These are phyloP conservation scores for Ensete glaucum DNA, from an alignment of 176 grass and related monocot genomes.

Conservation along the genomic window DNA sequence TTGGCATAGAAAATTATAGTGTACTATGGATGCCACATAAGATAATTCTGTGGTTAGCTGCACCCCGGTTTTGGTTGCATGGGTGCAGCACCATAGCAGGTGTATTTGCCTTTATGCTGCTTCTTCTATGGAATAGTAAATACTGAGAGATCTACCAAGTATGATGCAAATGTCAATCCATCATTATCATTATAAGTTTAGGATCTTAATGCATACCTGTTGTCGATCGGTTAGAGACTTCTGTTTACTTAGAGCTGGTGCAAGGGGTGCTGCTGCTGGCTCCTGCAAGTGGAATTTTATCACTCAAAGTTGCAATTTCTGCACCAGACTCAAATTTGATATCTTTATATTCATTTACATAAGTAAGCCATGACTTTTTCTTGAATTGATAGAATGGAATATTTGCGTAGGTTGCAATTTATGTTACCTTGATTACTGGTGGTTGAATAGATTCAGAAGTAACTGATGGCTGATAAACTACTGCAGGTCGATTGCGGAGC, in stretches of 20 bases:
- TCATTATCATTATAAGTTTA: not conserved
- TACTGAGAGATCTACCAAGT: not conserved
- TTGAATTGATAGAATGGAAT: conserved; percentile 5
- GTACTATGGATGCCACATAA: not conserved
- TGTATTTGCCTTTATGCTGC: not conserved
- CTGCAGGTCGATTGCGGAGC: conserved; percentile 34
- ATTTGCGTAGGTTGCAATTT: conserved; percentile 13
- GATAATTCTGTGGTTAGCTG: not conserved
- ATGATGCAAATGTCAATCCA: not conserved
- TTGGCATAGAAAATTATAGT: too few relatives aligned
- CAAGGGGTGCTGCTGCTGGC: conserved; percentile 24
- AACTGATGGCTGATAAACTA: conserved; percentile 14
- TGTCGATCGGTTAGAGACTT: conserved; percentile 77
- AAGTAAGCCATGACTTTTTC: not conserved
- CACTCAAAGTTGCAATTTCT: conserved; percentile 9
- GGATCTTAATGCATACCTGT: conserved; percentile 40
- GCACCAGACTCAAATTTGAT: conserved; percentile 19
- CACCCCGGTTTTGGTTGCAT: too few relatives aligned
- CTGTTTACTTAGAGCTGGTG: conserved; percentile 78
- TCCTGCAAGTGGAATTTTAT: conserved; percentile 46
- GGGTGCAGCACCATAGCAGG: too few relatives aligned
- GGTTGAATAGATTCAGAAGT: conserved; percentile 35
- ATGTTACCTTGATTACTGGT: conserved; percentile 35
- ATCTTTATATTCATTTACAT: not conserved
- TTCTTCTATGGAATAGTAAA: not conserved